These are phyloP conservation scores for Tympanopsis confertula DNA, from an alignment of 2,329 filamentous ascomycete species.

Conservation along the genomic window DNA sequence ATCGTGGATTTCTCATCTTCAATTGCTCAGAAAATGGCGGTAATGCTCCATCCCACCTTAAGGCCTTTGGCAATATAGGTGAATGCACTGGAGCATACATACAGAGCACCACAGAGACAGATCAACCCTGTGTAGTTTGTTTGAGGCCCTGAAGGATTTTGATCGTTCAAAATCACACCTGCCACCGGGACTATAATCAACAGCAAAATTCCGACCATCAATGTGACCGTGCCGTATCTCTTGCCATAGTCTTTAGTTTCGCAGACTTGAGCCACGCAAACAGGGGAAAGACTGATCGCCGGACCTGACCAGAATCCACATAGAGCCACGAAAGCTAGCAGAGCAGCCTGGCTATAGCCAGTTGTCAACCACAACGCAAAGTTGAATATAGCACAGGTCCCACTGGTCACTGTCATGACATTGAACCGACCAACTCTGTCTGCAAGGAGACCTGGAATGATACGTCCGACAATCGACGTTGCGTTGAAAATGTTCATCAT, in stretches of 20 bases:
- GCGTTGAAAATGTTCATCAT: slow-evolving; percentile 3
- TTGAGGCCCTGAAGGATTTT: background rate
- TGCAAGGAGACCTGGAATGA: slow-evolving; percentile 11
- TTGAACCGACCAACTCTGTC: slow-evolving; percentile 15
- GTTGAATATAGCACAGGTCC: background rate
- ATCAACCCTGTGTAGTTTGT: background rate
- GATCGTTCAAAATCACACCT: background rate
- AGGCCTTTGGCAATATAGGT: background rate
- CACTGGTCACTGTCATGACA: slow-evolving; percentile 6
- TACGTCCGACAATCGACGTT: slow-evolving; percentile 12
- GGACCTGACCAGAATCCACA: slow-evolving; percentile 2
- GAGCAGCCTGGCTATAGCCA: background rate
- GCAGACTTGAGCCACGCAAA: slow-evolving; percentile 2
- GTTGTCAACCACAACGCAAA: background rate
- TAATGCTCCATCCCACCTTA: background rate
- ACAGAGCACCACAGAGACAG: background rate
- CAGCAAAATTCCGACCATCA: background rate
- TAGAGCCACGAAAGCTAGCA: background rate
- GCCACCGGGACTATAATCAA: background rate
- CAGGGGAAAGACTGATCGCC: slow-evolving; percentile 4
- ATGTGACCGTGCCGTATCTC: background rate
- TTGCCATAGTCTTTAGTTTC: background rate
- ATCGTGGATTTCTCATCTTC: too few relatives aligned
- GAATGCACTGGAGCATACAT: background rate
- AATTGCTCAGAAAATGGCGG: background rate